Base-by-base conservation (phyloP, 768 basidiomycete genomes). In the Auricularia heimuer region DNA sequence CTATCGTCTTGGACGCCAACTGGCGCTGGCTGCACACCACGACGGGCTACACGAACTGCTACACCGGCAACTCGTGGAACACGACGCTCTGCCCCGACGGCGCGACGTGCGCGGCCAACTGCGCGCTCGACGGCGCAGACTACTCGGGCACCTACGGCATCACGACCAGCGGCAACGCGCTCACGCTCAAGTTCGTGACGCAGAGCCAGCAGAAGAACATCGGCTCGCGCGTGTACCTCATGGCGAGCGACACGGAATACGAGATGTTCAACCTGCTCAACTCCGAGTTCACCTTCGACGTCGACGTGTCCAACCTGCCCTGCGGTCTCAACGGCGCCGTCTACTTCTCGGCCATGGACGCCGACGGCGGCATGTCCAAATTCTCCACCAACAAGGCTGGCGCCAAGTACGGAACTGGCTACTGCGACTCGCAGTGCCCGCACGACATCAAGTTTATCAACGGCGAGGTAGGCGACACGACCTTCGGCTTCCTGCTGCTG, bases 361-460 rank as follows among this genome's bases (percentile, higher is more conserved):
- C 78, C 10, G 82, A 84, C 68, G 83, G 83, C 76, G 83, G 82
- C 54, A 54, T 77, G 67, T 66, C 82, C 64, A 76, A 77, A 68
- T 82, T 74, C 75, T 65, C 82, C 21, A 75, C 67, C 72, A 84
- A 85, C 79, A 81, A 80, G 78, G 68, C 68, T 54, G 68, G 68
- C 62, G 68, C 68, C 29, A 65, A 69, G 51, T 69, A 68, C 62
- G 68, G 68, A 14, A 54, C 54, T 18, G 54, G 85, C 16, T 86
- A 86, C 74, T 85, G 85, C 72, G 84, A 86, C 71, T 79, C 84
- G n/a, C 83, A 85, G 71, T 84, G 83, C 74, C 82, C 83, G 1
- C 77, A 77, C 45, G 83, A 84, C 71, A 73, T 84, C 75, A 84
- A 85, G 76, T 84, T 83, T 76, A 84, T 85, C 70, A 76, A 80